phyloP scores from a whole-genome alignment of 1,284 basidiomycete genomes.

The Cryptococcus deneoformans region DNA sequence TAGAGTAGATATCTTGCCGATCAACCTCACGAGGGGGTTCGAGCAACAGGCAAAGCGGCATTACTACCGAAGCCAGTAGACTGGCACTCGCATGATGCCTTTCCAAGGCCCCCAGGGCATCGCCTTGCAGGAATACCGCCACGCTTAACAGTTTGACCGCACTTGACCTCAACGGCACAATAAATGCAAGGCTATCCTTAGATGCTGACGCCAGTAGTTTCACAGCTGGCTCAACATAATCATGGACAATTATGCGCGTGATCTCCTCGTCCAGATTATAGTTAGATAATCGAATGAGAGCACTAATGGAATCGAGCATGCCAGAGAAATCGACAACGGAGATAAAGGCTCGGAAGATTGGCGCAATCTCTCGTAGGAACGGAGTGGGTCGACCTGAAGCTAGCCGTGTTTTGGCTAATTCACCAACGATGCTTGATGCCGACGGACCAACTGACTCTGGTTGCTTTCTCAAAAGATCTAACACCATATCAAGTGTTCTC shows the following conservation, averaged over 20 bases:
- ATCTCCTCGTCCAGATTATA: conserved; percentile 59
- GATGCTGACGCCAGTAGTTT: conserved; percentile 56
- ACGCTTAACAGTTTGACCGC: conserved; percentile 59
- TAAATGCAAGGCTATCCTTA: conserved; percentile 56
- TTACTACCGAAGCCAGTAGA: conserved; percentile 57
- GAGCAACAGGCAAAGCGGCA: conserved; percentile 62
- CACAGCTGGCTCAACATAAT: conserved; percentile 61
- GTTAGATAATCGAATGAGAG: conserved; percentile 53
- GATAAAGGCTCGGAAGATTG: conserved; percentile 54
- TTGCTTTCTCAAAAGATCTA: conserved; percentile 55
- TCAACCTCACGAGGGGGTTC: conserved; percentile 56
- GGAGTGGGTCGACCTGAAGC: conserved; percentile 50
- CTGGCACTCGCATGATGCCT: conserved; percentile 58
- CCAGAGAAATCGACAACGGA: conserved; percentile 61
- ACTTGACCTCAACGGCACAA: conserved; percentile 53
- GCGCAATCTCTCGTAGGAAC: conserved; percentile 58
- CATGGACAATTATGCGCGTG: conserved; percentile 57
- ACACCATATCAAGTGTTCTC: conserved; percentile 61
- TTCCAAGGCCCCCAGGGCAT: conserved; percentile 61
- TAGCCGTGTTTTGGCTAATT: conserved; percentile 30
- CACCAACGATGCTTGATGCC: conserved; percentile 28
- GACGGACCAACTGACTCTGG: conserved; percentile 20
- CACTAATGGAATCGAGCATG: conserved; percentile 58
- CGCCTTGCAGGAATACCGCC: conserved; percentile 57
- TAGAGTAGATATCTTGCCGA: conserved; percentile 52